A percentile compares a stretch with the other conserved stretches of the same genome.
Evolutionary conservation across 805 yeast genomes (phyloP).

Genomic region (Millerozyma miso): DNA sequence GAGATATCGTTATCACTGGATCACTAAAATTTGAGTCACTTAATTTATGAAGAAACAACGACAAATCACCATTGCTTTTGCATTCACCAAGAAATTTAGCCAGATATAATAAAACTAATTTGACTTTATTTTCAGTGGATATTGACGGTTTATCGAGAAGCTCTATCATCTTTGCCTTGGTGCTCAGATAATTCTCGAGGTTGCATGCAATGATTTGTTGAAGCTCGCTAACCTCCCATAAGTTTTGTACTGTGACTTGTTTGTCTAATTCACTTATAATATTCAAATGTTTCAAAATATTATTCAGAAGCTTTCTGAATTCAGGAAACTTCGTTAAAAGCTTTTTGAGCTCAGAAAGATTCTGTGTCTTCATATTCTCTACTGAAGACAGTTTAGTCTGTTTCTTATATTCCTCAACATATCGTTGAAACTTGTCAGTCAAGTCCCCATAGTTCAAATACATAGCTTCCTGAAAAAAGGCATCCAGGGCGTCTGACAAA

Average conservation of each 20-base stretch:
- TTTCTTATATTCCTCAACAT: slow-evolving; percentile 75
- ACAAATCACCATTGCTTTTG: slow-evolving; percentile 16
- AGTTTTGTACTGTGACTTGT: slow-evolving; percentile 54
- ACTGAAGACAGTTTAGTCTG: slow-evolving; percentile 65
- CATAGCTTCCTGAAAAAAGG: slow-evolving; percentile 76
- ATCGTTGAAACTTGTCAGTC: slow-evolving; percentile 80
- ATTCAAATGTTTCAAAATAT: slow-evolving; percentile 89
- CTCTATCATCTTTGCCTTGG: slow-evolving; percentile 52
- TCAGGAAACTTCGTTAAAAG: slow-evolving; percentile 94
- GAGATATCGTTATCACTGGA: slow-evolving; percentile 32
- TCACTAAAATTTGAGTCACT: slow-evolving; percentile 24
- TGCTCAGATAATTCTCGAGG: slow-evolving; percentile 28
- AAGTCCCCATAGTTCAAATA: slow-evolving; percentile 91
- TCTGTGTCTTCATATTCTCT: slow-evolving; percentile 56
- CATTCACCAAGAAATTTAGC: slow-evolving; percentile 41
- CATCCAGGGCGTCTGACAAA: slow-evolving; percentile 62
- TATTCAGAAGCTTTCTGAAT: slow-evolving; percentile 79
- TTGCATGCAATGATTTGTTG: slow-evolving; percentile 79
- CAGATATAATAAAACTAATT: slow-evolving; percentile 70
- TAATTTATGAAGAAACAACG: slow-evolving; percentile 21
- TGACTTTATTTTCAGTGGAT: slow-evolving; percentile 57
- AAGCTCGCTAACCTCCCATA: slow-evolving; percentile 85
- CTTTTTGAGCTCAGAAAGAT: slow-evolving; percentile 84
- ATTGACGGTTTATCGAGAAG: slow-evolving; percentile 44
- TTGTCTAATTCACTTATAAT: slow-evolving; percentile 83